Conservation (phyloP, 495 filamentous ascomycete genomes). For the Penicillium macrosclerotiorum region DNA sequence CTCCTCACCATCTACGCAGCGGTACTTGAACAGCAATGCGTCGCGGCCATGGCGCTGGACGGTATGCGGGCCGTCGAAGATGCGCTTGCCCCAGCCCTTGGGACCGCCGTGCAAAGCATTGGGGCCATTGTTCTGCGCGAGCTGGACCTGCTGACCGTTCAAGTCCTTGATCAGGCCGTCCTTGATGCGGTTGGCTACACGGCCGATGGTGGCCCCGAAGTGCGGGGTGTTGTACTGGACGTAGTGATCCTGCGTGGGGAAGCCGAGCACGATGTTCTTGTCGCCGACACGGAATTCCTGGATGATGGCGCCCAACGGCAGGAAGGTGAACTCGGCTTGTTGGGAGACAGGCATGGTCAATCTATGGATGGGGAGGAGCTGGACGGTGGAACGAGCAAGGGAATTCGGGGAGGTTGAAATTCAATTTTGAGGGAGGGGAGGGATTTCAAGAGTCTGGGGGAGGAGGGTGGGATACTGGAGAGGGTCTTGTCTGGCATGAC, state of each 20-base stretch:
- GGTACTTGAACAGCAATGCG: slow-evolving; percentile 71
- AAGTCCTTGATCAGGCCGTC: slow-evolving; percentile 66
- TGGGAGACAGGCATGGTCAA: slow-evolving; percentile 24
- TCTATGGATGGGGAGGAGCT: too few relatives aligned
- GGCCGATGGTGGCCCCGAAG: slow-evolving; percentile 93
- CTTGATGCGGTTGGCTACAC: slow-evolving; percentile 83
- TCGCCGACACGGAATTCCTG: slow-evolving; percentile 74
- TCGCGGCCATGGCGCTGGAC: slow-evolving; percentile 68
- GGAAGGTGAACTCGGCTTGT: slow-evolving; percentile 57
- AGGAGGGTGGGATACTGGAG: slow-evolving; percentile 4
- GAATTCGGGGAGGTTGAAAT: too few relatives aligned
- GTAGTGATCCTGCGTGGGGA: slow-evolving; percentile 72
- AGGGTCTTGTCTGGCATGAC: slow-evolving; percentile 17
- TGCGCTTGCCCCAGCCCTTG: slow-evolving; percentile 79
- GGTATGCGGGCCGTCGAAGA: slow-evolving; percentile 72
- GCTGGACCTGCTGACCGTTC: slow-evolving; percentile 66
- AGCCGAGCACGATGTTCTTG: slow-evolving; percentile 83
- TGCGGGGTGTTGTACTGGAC: slow-evolving; percentile 67
- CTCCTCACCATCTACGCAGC: slow-evolving; percentile 74
- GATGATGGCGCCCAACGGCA: slow-evolving; percentile 85
- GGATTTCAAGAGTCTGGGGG: neutral
- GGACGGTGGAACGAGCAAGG: neutral
- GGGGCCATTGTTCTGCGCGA: slow-evolving; percentile 71
- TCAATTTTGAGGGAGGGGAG: neutral
- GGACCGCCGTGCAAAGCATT: slow-evolving; percentile 83